Evolutionary conservation across 495 filamentous ascomycete species (phyloP).

Genomic region (Aspergillus sclerotiicarbonarius): DNA sequence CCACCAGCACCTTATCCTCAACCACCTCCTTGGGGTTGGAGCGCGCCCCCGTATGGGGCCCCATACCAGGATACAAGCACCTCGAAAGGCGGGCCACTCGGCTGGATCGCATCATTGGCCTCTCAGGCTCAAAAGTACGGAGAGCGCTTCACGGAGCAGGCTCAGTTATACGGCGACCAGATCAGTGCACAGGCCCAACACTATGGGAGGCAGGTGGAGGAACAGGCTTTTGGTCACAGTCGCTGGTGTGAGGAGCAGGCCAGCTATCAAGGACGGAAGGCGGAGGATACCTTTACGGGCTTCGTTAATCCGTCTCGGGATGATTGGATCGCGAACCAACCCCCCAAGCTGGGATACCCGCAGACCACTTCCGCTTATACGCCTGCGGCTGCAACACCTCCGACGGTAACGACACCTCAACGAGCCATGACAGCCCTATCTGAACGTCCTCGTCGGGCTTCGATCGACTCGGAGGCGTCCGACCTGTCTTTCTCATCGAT

Average conservation of each 20-base stretch:
- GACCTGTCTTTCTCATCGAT: constrained; percentile 42
- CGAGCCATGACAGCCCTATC: constrained; percentile 8
- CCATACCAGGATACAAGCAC: constrained; percentile 24
- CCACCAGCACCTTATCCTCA: constrained; percentile 22
- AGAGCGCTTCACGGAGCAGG: constrained; percentile 42
- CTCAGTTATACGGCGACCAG: constrained; percentile 42
- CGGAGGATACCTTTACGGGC: constrained; percentile 18
- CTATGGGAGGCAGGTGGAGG: constrained; percentile 42
- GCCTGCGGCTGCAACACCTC: not conserved
- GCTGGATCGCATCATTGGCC: constrained; percentile 39
- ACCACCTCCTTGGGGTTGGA: constrained; percentile 33
- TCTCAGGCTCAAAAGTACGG: constrained; percentile 45
- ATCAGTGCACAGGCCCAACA: constrained; percentile 41
- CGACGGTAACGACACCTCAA: not conserved
- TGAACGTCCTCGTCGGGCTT: constrained; percentile 32
- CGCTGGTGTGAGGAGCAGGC: constrained; percentile 46
- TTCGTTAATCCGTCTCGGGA: constrained; percentile 1
- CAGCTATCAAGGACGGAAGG: constrained; percentile 28
- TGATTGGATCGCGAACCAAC: constrained; percentile 11
- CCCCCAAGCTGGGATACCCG: constrained; percentile 15
- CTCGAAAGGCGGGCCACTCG: constrained; percentile 31
- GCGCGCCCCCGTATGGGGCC: constrained; percentile 23
- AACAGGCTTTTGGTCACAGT: constrained; percentile 41
- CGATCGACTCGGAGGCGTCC: constrained; percentile 36
- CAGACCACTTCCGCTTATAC: constrained; percentile 11